Percentiles rank a stretch among this genome's conserved stretches.
These are phyloP conservation scores for Leonotis leonurus DNA, from an alignment of 257 asterid genomes.

Conservation along the genomic window DNA sequence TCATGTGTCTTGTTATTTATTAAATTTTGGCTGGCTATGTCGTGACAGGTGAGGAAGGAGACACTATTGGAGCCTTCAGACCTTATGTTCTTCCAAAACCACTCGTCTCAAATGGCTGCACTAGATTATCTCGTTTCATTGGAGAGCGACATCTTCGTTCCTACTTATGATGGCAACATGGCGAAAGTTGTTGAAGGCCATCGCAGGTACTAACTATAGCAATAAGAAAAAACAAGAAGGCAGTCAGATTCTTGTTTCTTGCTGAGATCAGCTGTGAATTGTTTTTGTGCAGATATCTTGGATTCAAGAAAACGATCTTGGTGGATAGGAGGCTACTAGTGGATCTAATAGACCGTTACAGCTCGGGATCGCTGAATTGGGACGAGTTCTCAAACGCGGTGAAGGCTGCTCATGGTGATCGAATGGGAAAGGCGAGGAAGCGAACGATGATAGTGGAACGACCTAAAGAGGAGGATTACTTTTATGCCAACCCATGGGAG, in stretches of 20 bases:
- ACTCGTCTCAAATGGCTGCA: slow-evolving; percentile 99
- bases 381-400: slow-evolving; percentile 61
- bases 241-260: too few species aligned
- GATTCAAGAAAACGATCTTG: slow-evolving; percentile 59
- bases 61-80: slow-evolving; percentile 75
- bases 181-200: slow-evolving; percentile 99
- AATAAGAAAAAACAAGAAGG: too few species aligned
- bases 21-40: not conserved
- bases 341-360: slow-evolving; percentile 51
- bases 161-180: slow-evolving; percentile 98
- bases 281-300: slow-evolving; percentile 43
- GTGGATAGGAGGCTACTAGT: slow-evolving; percentile 59
- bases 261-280: not conserved
- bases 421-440: slow-evolving; percentile 60
- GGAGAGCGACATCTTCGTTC: slow-evolving; percentile 91
- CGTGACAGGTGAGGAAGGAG: slow-evolving; percentile 82
- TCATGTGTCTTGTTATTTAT: slow-evolving; percentile 1
- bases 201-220: slow-evolving; percentile 55
- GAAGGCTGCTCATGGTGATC: slow-evolving; percentile 46
- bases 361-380: slow-evolving; percentile 49
- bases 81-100: slow-evolving; percentile 81
- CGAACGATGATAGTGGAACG: slow-evolving; percentile 56
- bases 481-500: slow-evolving; percentile 73
- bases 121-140: slow-evolving; percentile 91
- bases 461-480: slow-evolving; percentile 83